Evolutionary conservation across 352 stramenopile genomes (phyloP).

Genomic region (Globisporangium carolinianum): DNA sequence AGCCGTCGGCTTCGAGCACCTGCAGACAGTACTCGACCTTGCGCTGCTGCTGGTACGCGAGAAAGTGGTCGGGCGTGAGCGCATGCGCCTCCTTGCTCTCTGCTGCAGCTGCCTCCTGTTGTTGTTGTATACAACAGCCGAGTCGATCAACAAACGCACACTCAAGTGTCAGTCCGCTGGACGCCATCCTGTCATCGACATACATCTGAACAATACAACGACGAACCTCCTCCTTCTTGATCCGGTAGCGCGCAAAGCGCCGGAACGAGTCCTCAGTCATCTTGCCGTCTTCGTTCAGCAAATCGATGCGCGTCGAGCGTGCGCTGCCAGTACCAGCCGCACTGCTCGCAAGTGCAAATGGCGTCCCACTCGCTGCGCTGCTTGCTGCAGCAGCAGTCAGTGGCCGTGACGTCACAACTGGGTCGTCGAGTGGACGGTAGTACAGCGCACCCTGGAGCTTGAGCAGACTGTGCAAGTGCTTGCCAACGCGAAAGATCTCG

Average conservation of each 20-base stretch:
- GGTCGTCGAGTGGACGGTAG: conserved; percentile 33
- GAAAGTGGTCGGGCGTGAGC: conserved; percentile 34
- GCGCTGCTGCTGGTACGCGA: conserved; percentile 55
- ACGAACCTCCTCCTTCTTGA: conserved; percentile 56
- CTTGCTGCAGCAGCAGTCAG: not conserved
- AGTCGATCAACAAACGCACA: conserved; percentile 1
- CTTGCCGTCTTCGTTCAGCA: conserved; percentile 40
- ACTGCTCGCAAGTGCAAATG: not conserved
- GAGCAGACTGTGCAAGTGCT: conserved; percentile 55
- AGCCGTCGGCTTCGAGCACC: conserved; percentile 33
- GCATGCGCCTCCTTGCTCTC: conserved; percentile 21
- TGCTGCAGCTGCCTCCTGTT: conserved; percentile 8
- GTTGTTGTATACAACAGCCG: not conserved
- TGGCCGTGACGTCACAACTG: not conserved
- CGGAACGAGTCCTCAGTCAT: conserved; percentile 70
- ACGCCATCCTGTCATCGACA: not conserved
- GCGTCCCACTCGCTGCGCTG: not conserved
- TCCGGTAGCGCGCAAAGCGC: conserved; percentile 51
- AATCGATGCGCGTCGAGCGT: conserved; percentile 13
- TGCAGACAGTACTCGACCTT: conserved; percentile 56
- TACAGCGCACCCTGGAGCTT: conserved; percentile 64
- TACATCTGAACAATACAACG: not conserved
- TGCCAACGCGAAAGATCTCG: conserved; percentile 73
- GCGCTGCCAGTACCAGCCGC: not conserved
- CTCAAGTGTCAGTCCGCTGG: not conserved